Evolutionary conservation across 768 basidiomycete genomes (phyloP), one percentile per base, ranked within the genome.

Genomic region (Trametes cubensis): DNA sequence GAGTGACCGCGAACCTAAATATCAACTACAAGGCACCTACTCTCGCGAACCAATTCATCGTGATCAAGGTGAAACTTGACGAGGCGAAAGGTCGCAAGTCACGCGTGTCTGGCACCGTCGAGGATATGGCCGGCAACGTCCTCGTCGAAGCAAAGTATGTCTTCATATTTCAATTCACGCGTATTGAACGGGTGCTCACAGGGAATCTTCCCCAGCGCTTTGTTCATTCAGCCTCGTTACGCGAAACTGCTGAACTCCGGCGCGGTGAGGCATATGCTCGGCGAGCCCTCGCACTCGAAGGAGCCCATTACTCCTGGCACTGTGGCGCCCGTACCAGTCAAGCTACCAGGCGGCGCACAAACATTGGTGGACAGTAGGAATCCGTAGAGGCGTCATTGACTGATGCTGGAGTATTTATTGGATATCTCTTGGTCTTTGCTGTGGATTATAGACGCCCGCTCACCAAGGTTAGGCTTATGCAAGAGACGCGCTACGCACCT

Each of bases 191-290:
- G 18, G 21, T 34, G 26, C 60, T 60, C 15, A 41, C 65, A 52
- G 23, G 26, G 45, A 11, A 26, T 18, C 34, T 34, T 17, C 4
- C 28, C 7, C 70, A 93, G 92, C 0, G 91, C 85, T 0, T 79
- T 88, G 40, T 97, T 96, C 69, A 85, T 98, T 15, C 94, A 98
- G 69, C 95, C 95, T 1, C 86, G 85, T 60, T 94, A 95, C 68
- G 90, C 95, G 2, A 85, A 87, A 59, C 78, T 94, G 52, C 79
- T 97, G 26, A 85, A 86, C 66, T 81, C 82, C 40, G 76, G 75
- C 1, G 79, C 81, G 3, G 73, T 94, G 0, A 81, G 80, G 57
- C 83, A 88, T 63, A 81, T 84, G 1, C 81, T 94, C 75, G 92
- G 93, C 7, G 81, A 83, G 55, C 83, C 84, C 17, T 57, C 68